Conservation (phyloP, 352 stramenopile species). For the Phytophthora ohioensis region DNA sequence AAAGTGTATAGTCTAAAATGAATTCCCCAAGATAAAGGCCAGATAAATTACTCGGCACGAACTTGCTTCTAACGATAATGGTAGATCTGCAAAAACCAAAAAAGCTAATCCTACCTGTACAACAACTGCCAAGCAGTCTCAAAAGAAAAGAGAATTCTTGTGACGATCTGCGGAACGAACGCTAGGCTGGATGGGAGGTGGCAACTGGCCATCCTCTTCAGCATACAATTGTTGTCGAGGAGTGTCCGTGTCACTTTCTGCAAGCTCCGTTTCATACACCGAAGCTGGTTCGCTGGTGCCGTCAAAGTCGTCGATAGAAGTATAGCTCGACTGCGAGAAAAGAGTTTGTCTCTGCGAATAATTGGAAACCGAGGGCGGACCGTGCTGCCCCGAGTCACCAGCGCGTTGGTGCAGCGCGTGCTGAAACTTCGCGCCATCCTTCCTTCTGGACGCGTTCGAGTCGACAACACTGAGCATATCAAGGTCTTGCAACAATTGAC, state of each 20-base stretch:
- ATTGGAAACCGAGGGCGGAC: slow-evolving; percentile 34
- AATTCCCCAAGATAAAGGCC: too few relatives aligned
- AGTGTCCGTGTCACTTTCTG: slow-evolving; percentile 18
- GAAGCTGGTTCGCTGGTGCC: slow-evolving; percentile 35
- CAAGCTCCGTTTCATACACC: slow-evolving; percentile 23
- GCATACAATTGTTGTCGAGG: slow-evolving; percentile 5
- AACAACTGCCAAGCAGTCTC: not conserved
- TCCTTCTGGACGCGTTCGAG: slow-evolving; percentile 32
- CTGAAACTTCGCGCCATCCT: slow-evolving; percentile 42
- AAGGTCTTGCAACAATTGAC: slow-evolving; percentile 71
- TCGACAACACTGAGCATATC: slow-evolving; percentile 63
- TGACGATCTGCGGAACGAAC: slow-evolving; percentile 23
- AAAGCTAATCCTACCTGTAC: too few relatives aligned
- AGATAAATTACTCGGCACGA: too few relatives aligned
- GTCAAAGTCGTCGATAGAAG: slow-evolving; percentile 44
- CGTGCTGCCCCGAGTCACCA: not conserved
- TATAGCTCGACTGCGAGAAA: slow-evolving; percentile 52
- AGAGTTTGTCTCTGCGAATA: slow-evolving; percentile 54
- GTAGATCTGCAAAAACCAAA: not conserved
- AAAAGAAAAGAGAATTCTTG: slow-evolving; percentile 26
- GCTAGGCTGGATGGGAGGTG: slow-evolving; percentile 24
- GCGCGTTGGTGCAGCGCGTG: slow-evolving; percentile 41
- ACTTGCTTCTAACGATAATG: too few relatives aligned
- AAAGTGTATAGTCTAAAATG: too few relatives aligned
- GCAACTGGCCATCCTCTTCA: slow-evolving; percentile 14